Conservation (phyloP, 2,329 filamentous ascomycete species). For the Apiospora marii region DNA sequence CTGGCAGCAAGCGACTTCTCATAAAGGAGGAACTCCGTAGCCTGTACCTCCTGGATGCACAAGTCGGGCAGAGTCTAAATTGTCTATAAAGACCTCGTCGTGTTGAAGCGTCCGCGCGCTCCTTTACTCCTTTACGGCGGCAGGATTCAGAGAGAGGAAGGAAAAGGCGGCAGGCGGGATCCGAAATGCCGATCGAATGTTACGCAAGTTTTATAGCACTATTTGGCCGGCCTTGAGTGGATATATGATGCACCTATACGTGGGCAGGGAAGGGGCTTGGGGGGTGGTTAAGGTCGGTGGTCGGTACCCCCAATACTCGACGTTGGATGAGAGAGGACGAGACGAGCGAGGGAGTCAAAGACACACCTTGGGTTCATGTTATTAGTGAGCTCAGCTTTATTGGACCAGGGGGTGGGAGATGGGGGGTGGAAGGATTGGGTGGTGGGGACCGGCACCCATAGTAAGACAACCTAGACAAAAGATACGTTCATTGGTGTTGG, state of each 20-base stretch:
- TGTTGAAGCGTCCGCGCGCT: not conserved
- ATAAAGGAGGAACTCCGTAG: too few species aligned
- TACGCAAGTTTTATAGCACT: slow-evolving; percentile 20
- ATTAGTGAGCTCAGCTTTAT: slow-evolving; percentile 21
- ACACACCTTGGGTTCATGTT: not conserved
- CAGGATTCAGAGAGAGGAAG: not conserved
- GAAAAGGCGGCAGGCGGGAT: slow-evolving; percentile 10
- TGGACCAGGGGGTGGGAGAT: not conserved
- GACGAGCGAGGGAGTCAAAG: not conserved
- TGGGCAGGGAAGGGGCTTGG: not conserved
- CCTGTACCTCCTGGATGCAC: not conserved
- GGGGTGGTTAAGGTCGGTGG: too few species aligned
- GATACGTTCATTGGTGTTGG: slow-evolving; percentile 15
- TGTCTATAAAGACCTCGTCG: not conserved
- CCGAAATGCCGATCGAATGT: slow-evolving; percentile 14
- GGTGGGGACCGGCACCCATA: slow-evolving; percentile 17
- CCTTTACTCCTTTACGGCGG: slow-evolving; percentile 3
- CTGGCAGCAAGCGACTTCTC: not conserved
- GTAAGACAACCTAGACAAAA: slow-evolving; percentile 20
- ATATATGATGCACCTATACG: slow-evolving; percentile 17
- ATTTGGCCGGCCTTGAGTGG: slow-evolving; percentile 13
- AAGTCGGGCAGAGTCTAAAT: not conserved
- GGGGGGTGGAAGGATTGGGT: not conserved
- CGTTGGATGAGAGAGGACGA: not conserved
- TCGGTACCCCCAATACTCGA: slow-evolving; percentile 9